Base-by-base conservation (phyloP, 805 yeast species). In the Isabelozyma pseudorhagii region DNA sequence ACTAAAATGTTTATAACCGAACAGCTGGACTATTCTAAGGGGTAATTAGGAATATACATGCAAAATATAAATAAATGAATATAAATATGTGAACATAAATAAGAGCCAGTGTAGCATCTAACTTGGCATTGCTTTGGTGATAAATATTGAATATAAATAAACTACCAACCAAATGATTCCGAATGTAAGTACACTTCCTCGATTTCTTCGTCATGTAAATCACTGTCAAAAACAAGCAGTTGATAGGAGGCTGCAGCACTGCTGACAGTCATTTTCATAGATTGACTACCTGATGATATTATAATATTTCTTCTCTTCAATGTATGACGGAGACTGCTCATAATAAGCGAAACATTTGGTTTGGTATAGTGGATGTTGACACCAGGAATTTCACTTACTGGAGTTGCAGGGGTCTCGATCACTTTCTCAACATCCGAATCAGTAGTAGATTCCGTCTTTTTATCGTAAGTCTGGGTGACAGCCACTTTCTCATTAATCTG, bases 171-270 rank as follows among this genome's bases (percentile, higher is more conserved):
- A 57, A 77, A 80, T 36, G 75, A 63, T 56, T 80, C 85, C 0
- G 83, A 75, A 52, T 80, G 83, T 29, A 80, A 58, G 48, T 69
- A 78, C 11, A 79, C 63, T 56, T 80, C 84, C 42, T 72, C 74
- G 11, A 76, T 61, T 1, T 57, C 52, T 38, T 51, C 49, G 38
- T 34, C 56, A 40, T 52, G 50, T 2, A 70, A 61, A 40, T 62
- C 64, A 17, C 58, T 65, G 53, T 64, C 64, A 45, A 68, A 67
- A 4, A 70, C 54, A 39, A 60, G 44, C 2, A 60, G 50, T 54
- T 80, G 85, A 10, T 77, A 48, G 1, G 60, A 18, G 0, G 83
- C 74, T 7, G 71, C 75, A 0, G 66, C 64, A 40, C 65, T 66
- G 11, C 78, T 74, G 29, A 72, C 72, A 9, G 65, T 63, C 15